Evolutionary conservation across 75 land plant genomes (phyloP).

Genomic region (Cupressus sempervirens): DNA sequence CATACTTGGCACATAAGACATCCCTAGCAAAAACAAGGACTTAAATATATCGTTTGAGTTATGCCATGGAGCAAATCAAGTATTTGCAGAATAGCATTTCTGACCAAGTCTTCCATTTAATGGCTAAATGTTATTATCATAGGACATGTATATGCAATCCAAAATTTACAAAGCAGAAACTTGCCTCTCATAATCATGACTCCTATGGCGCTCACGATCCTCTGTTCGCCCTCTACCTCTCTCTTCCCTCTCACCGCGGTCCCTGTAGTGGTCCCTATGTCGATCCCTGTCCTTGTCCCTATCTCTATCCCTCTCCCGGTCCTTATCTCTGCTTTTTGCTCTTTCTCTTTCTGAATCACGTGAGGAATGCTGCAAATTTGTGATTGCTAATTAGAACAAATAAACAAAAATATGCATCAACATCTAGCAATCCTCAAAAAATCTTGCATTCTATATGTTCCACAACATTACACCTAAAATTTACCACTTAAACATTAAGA

Average conservation of each 20-base stretch:
- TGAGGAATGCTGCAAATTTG: slow-evolving; percentile 33
- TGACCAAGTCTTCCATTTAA: not conserved
- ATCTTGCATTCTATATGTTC: not conserved
- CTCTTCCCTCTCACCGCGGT: slow-evolving; percentile 30
- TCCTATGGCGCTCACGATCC: slow-evolving; percentile 38
- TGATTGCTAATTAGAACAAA: not conserved
- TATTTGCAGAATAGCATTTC: not conserved
- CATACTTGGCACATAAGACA: not conserved
- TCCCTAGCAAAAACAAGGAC: not conserved
- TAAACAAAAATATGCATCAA: not conserved
- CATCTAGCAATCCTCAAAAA: not conserved
- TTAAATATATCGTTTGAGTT: too few species aligned
- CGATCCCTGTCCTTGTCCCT: slow-evolving; percentile 26
- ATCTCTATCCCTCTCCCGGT: slow-evolving; percentile 16
- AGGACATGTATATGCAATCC: not conserved
- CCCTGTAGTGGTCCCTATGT: slow-evolving; percentile 39
- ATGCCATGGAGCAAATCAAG: not conserved
- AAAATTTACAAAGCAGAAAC: not conserved
- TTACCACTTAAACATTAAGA: not conserved
- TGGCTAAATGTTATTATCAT: not conserved
- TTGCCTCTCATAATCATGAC: slow-evolving; percentile 48
- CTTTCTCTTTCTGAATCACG: slow-evolving; percentile 41
- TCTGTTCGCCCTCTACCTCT: slow-evolving; percentile 32
- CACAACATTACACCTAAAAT: not conserved
- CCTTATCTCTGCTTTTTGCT: slow-evolving; percentile 31